Evolutionary conservation across 148 eudicot genomes (phyloP).

Genomic region (Pouteria glomerata): DNA sequence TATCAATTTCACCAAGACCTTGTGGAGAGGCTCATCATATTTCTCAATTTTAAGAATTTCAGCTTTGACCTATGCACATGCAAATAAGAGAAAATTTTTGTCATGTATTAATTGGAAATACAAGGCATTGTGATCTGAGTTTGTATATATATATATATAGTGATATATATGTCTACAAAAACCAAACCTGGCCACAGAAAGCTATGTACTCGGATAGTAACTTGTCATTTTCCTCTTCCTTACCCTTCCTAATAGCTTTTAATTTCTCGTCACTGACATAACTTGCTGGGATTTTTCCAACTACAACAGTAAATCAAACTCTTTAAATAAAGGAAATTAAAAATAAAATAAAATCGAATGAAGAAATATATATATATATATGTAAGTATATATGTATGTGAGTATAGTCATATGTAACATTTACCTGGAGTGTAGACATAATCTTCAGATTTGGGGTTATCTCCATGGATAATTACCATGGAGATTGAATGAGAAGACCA

Average conservation of each 20-base stretch:
- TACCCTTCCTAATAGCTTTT: conserved; percentile 37
- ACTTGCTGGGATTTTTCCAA: conserved; percentile 70
- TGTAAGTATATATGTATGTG: neutral
- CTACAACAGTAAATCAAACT: conserved; percentile 21
- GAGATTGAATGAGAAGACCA: conserved; percentile 49
- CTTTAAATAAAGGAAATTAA: no score
- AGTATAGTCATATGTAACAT: conserved; percentile 1
- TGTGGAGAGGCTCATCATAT: conserved; percentile 49
- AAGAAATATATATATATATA: neutral
- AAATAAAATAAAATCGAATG: neutral
- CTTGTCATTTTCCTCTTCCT: conserved; percentile 49
- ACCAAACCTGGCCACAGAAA: conserved; percentile 62
- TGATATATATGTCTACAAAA: neutral
- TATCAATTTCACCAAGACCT: conserved; percentile 41
- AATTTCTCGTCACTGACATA: conserved; percentile 56
- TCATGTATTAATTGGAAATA: no score
- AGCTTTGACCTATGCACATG: conserved; percentile 42
- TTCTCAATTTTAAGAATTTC: conserved; percentile 48
- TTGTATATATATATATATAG: neutral
- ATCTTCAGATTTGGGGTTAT: conserved; percentile 25
- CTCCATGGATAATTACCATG: conserved; percentile 52
- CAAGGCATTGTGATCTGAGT: neutral
- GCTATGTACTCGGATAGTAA: conserved; percentile 41
- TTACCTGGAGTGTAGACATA: conserved; percentile 63
- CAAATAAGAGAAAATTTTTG: neutral